These are phyloP conservation scores for Elongisporangium anandrum DNA, from an alignment of 352 stramenopile genomes.

Conservation along the genomic window DNA sequence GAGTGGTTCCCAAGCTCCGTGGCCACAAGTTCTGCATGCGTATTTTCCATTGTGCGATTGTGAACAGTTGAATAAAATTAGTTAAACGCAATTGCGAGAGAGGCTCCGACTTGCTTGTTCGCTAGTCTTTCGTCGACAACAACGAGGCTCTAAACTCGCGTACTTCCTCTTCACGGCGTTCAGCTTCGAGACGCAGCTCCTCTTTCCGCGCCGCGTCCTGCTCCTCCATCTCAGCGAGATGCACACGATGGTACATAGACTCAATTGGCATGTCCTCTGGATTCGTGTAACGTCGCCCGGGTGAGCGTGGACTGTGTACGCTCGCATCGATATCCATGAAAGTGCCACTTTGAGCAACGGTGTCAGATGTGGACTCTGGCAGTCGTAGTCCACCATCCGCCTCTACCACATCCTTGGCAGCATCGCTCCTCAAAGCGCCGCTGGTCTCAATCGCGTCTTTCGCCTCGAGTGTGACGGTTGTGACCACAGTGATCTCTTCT, in stretches of 20 bases:
- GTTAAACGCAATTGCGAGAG: background rate
- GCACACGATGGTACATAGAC: slow-evolving; percentile 72
- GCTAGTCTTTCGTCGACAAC: slow-evolving; percentile 5
- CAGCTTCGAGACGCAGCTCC: slow-evolving; percentile 40
- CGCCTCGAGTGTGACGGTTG: background rate
- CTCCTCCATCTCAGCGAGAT: slow-evolving; percentile 44
- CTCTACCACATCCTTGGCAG: background rate
- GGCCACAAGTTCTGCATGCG: background rate
- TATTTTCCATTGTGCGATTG: background rate
- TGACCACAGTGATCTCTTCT: background rate
- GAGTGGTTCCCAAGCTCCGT: background rate
- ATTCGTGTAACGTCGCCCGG: slow-evolving; percentile 12
- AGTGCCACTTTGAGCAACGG: background rate
- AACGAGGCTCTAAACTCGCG: slow-evolving; percentile 58
- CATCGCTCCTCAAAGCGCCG: background rate
- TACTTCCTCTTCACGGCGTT: slow-evolving; percentile 49
- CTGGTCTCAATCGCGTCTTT: background rate
- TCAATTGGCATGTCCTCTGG: slow-evolving; percentile 68
- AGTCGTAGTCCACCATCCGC: background rate
- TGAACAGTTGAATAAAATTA: background rate
- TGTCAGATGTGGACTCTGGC: background rate
- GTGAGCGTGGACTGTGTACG: background rate
- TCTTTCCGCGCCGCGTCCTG: slow-evolving; percentile 36
- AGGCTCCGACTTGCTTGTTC: background rate
- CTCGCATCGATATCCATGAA: background rate